phyloP scores from a whole-genome alignment of 2,329 filamentous ascomycete species.

The Paramyrothecium roridum region DNA sequence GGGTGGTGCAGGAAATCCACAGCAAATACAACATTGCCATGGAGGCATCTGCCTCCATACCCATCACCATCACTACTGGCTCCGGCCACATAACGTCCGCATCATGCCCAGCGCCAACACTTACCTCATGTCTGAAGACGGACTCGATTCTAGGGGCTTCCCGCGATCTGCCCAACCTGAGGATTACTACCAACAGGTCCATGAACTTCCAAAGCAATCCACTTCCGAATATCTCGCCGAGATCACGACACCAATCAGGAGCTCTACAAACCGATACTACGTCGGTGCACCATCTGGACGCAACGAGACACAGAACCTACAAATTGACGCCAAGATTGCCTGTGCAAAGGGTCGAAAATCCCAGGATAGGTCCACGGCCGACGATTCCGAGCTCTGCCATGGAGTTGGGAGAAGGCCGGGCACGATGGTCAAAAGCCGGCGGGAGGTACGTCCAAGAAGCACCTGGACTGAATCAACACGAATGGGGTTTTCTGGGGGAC shows the following conservation, averaged over 20 bases:
- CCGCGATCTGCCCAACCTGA: constrained; percentile 15
- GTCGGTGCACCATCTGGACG: constrained; percentile 12
- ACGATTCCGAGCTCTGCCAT: too few relatives aligned
- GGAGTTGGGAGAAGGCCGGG: too few relatives aligned
- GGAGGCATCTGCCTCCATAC: constrained; percentile 48
- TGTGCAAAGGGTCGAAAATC: too few relatives aligned
- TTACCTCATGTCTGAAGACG: constrained; percentile 1
- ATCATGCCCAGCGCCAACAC: constrained; percentile 6
- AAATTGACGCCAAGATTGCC: background rate
- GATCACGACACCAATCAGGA: constrained; percentile 5
- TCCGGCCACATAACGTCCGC: constrained; percentile 27
- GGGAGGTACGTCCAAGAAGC: too few relatives aligned
- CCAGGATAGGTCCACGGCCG: too few relatives aligned
- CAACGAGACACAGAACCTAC: background rate
- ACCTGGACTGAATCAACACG: too few relatives aligned
- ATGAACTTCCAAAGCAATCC: constrained; percentile 12
- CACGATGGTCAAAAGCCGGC: too few relatives aligned
- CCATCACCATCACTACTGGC: constrained; percentile 63
- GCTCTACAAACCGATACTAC: constrained; percentile 26
- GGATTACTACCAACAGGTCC: constrained; percentile 11
- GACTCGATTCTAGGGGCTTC: constrained; percentile 12
- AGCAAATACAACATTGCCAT: constrained; percentile 14
- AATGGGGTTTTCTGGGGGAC: too few relatives aligned
- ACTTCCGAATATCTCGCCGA: constrained; percentile 23
- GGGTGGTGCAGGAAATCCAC: constrained; percentile 14